Evolutionary conservation across 192 early-diverging fungal genomes (phyloP), one percentile per base, ranked within the genome.

Genomic region (Chytriomyces sp.): DNA sequence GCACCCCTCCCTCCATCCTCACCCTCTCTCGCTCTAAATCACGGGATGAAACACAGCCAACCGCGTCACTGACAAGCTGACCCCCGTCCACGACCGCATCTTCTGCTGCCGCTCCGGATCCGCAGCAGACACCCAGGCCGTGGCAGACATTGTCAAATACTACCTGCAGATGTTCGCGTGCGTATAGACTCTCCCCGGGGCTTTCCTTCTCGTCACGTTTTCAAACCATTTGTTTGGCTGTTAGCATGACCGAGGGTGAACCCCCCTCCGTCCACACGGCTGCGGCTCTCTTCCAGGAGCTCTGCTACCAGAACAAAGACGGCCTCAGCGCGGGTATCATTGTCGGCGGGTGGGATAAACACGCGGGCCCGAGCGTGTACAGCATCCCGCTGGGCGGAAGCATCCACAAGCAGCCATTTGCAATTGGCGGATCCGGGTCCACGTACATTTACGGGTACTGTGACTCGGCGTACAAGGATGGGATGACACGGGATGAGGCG

Each of bases 381-480:
- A 89, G 88, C 59, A 88, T 98, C 36, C 94, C 94, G 31, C 80
- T 98, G 10, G 98, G 96, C 52, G 98, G 98, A 37, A 93, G 93
- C 17, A 59, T 99, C 30, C 94, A 97, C 78, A 89, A 89, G 75
- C 88, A 91, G 62, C 90, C 92, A n/a, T 98, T 93, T 88, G 87
- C 95, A 4, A 93, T 98, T 73, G 95, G 93, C 59, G 98, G 98
- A 38, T 93, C 91, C 73, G 98, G 98, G 31, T 97, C 95, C 10
- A 89, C 91, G 7, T 99, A 93, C 77, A 97, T 99, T 73, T 99
- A 98, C 75, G 98, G 98, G 53, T 99, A 94, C 79, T 98, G 96
- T 76, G 98, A 99, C 84, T 83, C 94, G 58, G 66, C 77, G 25
- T 99, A 85, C 75, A 85, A 81, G 33, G 89, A 91, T 5, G 82